These are phyloP conservation scores for Mycosphaerella sp. DNA, from an alignment of 2,329 filamentous ascomycete genomes.

Conservation along the genomic window DNA sequence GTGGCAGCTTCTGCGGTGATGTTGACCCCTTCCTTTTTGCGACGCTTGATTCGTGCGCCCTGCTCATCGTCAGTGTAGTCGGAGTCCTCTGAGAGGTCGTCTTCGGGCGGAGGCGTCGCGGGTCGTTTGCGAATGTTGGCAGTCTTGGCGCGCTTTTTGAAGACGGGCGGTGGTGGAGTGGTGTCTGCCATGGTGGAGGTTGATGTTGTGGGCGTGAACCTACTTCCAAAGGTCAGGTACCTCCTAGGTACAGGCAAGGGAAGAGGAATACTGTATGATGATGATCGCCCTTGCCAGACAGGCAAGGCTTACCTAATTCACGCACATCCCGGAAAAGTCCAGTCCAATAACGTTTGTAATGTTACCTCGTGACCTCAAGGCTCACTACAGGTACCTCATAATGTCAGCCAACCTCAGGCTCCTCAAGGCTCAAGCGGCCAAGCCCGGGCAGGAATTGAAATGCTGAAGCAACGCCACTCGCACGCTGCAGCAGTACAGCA, in stretches of 20 bases:
- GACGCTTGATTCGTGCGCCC: constrained; percentile 71
- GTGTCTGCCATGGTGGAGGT: constrained; percentile 32
- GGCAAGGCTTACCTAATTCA: not conserved
- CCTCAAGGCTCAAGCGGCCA: too few relatives aligned
- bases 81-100: constrained; percentile 48
- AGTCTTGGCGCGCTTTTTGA: constrained; percentile 77
- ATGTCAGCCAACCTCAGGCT: too few relatives aligned
- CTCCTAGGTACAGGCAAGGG: too few relatives aligned
- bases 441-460: not conserved
- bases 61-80: constrained; percentile 69
- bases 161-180: constrained; percentile 47
- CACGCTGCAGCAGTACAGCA: too few relatives aligned
- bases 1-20: constrained; percentile 58
- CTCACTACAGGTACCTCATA: too few relatives aligned
- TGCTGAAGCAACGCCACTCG: too few relatives aligned
- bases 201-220: not conserved
- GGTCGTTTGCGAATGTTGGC: constrained; percentile 76
- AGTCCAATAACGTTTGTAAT: too few relatives aligned
- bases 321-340: too few relatives aligned
- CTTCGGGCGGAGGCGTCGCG: constrained; percentile 65
- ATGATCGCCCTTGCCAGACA: too few relatives aligned
- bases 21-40: constrained; percentile 60
- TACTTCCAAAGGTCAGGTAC: too few relatives aligned
- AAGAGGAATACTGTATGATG: too few relatives aligned
- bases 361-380: too few relatives aligned